A percentile compares a stretch with the other conserved stretches of the same genome.
Evolutionary conservation across 1,139 yeast species (phyloP).

Genomic region (Maudiozyma humilis): DNA sequence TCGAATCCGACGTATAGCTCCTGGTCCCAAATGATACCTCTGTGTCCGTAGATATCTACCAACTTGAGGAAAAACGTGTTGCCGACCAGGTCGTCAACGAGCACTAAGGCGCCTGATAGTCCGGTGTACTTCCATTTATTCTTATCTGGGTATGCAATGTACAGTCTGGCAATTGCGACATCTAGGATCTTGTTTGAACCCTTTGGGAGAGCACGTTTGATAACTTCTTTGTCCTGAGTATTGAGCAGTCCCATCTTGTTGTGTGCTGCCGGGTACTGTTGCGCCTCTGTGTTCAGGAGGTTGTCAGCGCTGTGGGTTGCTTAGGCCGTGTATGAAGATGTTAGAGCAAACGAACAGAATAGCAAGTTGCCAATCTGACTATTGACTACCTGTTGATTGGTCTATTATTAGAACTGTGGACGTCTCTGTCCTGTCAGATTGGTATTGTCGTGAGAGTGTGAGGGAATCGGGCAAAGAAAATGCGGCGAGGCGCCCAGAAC

Average conservation of each 20-base stretch:
- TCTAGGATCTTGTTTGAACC: slow-evolving; percentile 80
- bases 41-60: slow-evolving; percentile 71
- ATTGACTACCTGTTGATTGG: background rate
- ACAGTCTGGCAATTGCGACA: slow-evolving; percentile 83
- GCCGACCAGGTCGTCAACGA: slow-evolving; percentile 90
- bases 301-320: background rate
- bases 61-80: slow-evolving; percentile 84
- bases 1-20: slow-evolving; percentile 82
- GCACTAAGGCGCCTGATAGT: slow-evolving; percentile 72
- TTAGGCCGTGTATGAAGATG: no score
- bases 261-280: background rate
- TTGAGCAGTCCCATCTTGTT: slow-evolving; percentile 50
- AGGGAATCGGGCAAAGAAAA: background rate
- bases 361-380: background rate
- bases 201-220: slow-evolving; percentile 83
- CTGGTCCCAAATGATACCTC: slow-evolving; percentile 95
- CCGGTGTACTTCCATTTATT: slow-evolving; percentile 84
- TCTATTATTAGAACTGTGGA: background rate
- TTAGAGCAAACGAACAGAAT: no score
- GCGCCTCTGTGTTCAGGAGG: background rate
- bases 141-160: slow-evolving; percentile 82
- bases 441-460: background rate
- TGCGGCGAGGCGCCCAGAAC: background rate
- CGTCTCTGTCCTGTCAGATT: background rate
- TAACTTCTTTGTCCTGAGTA: slow-evolving; percentile 71